Evolutionary conservation across 768 basidiomycete species (phyloP).

Genomic region (Naematelia encephala): DNA sequence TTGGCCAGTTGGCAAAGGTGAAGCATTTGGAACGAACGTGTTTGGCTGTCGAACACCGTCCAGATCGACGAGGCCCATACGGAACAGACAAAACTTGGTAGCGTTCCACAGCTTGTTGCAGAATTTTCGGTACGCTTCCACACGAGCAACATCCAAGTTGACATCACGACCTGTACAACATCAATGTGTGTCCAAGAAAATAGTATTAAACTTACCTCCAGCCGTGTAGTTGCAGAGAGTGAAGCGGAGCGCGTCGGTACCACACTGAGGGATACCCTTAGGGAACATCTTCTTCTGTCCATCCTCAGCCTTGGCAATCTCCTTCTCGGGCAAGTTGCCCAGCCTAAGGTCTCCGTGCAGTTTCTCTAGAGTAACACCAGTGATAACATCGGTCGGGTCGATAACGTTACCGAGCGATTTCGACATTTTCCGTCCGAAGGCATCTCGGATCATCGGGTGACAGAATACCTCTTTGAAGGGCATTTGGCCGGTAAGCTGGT

Average conservation of each 20-base stretch:
- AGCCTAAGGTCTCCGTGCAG: slow-evolving; percentile 81
- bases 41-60: slow-evolving; percentile 38
- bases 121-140: slow-evolving; percentile 98
- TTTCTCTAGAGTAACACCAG: slow-evolving; percentile 71
- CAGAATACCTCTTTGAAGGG: slow-evolving; percentile 95
- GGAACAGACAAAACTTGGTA: slow-evolving; percentile 98
- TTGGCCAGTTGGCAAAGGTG: slow-evolving; percentile 71
- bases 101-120: slow-evolving; percentile 99
- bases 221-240: slow-evolving; percentile 91
- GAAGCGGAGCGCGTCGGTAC: slow-evolving; percentile 92
- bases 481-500: slow-evolving; percentile 80
- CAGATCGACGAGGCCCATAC: slow-evolving; percentile 63
- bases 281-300: slow-evolving; percentile 99
- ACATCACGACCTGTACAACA: slow-evolving; percentile 76
- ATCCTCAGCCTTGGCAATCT: slow-evolving; percentile 80
- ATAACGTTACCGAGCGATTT: slow-evolving; percentile 98
- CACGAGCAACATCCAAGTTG: slow-evolving; percentile 89
- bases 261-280: slow-evolving; percentile 97
- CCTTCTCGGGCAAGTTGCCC: slow-evolving; percentile 90
- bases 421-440: slow-evolving; percentile 98
- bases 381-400: slow-evolving; percentile 92
- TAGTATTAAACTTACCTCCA: slow-evolving; percentile 59
- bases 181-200: not conserved
- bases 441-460: slow-evolving; percentile 98
- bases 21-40: slow-evolving; percentile 69